These are phyloP conservation scores for Vigna unguiculata DNA, from an alignment of 306 rosid species.

Conservation along the genomic window DNA sequence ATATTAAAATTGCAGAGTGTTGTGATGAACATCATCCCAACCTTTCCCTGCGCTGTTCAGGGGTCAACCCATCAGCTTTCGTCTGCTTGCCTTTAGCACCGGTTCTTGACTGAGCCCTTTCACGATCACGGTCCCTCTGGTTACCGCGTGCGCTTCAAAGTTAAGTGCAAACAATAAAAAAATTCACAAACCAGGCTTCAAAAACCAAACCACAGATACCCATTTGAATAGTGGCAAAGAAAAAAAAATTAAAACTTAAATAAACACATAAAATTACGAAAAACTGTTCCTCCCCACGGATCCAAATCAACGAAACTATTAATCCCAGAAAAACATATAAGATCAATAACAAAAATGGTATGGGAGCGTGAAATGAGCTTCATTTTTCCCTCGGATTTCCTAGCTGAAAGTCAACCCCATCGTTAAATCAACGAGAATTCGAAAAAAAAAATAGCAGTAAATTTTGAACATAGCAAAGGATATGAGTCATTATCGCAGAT, in stretches of 20 bases:
- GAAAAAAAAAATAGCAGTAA: constrained; percentile 1
- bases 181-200: constrained; percentile 6
- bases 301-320: constrained; percentile 4
- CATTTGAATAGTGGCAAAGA: background rate
- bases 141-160: constrained; percentile 74
- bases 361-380: background rate
- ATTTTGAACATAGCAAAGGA: constrained; percentile 53
- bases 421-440: constrained; percentile 24
- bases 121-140: constrained; percentile 77
- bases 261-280: background rate
- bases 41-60: constrained; percentile 93
- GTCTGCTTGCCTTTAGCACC: constrained; percentile 44
- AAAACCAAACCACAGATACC: background rate
- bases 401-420: constrained; percentile 30
- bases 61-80: constrained; percentile 74
- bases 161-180: constrained; percentile 54
- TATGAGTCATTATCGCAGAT: constrained; percentile 69
- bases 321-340: background rate
- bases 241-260: background rate
- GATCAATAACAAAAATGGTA: constrained; percentile 3
- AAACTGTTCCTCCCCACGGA: constrained; percentile 2
- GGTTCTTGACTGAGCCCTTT: constrained; percentile 70
- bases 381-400: constrained; percentile 14
- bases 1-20: background rate
- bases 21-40: constrained; percentile 28